Percentiles rank a stretch among this genome's conserved stretches.
Conservation (phyloP, 441 rosid genomes). For the Omphalea diandra region DNA sequence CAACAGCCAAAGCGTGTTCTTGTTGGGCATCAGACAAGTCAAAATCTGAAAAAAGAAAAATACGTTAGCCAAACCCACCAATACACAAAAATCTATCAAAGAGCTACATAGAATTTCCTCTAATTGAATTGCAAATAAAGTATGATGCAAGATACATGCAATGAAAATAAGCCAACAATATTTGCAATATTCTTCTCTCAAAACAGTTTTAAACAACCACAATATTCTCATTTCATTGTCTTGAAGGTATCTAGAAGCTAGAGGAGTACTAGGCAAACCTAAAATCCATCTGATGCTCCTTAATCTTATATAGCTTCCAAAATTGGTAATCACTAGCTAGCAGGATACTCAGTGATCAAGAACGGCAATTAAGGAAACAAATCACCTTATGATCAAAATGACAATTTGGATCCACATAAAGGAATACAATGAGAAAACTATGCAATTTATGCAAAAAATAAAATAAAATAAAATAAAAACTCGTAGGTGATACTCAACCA, state of each 20-base stretch:
- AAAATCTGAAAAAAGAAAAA: constrained; percentile 47
- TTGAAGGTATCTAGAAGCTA: background rate
- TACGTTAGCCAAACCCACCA: background rate
- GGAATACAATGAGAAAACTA: background rate
- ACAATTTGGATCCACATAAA: constrained; percentile 1
- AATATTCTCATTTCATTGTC: background rate
- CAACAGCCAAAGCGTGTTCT: constrained; percentile 88
- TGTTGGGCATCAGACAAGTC: constrained; percentile 89
- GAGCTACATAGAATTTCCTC: background rate
- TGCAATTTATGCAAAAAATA: constrained; percentile 1
- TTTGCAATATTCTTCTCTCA: too few relatives aligned
- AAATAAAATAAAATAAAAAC: too few relatives aligned
- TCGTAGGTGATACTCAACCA: background rate
- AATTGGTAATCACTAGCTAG: background rate
- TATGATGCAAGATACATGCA: background rate
- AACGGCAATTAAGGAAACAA: background rate
- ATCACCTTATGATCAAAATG: constrained; percentile 1
- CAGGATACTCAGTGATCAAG: background rate
- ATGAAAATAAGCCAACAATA: too few relatives aligned
- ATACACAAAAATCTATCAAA: background rate
- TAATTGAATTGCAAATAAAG: background rate
- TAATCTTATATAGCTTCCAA: background rate
- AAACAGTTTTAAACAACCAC: background rate
- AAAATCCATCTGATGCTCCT: background rate
- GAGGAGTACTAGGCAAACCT: background rate